Percentiles rank a stretch among this genome's conserved stretches.
These are phyloP conservation scores for Ballota nigra DNA, from an alignment of 257 asterid species.

Conservation along the genomic window DNA sequence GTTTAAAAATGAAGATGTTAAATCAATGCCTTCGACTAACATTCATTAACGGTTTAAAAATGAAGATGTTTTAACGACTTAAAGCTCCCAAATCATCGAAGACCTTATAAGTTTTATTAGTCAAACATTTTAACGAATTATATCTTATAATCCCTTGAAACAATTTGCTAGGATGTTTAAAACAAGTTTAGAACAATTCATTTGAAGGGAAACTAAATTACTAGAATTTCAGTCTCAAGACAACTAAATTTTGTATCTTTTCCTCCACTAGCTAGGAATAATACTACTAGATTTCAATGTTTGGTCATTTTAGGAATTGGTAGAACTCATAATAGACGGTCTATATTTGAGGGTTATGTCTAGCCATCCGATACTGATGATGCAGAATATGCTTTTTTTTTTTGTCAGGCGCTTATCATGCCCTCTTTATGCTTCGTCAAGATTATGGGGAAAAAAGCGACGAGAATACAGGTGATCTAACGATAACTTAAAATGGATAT, in stretches of 20 bases:
- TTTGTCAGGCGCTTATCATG: slow-evolving; percentile 58
- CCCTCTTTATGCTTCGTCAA: slow-evolving; percentile 72
- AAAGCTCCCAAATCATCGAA: too few species aligned
- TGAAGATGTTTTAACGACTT: too few species aligned
- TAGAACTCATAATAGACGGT: slow-evolving; percentile 15
- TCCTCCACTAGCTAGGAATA: slow-evolving; percentile 15
- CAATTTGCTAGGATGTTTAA: too few species aligned
- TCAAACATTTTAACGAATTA: too few species aligned
- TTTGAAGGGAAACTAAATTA: neutral
- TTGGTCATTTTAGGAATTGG: slow-evolving; percentile 22
- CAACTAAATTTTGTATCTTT: neutral
- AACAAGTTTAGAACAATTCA: neutral
- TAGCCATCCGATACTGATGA: neutral
- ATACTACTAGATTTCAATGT: slow-evolving; percentile 24
- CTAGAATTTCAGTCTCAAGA: neutral
- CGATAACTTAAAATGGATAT: too few species aligned
- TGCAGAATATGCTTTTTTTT: slow-evolving; percentile 4
- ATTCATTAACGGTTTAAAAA: too few species aligned
- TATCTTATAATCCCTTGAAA: too few species aligned
- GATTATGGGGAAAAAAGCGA: slow-evolving; percentile 57
- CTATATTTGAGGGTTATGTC: neutral
- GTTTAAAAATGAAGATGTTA: too few species aligned
- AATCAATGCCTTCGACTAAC: too few species aligned
- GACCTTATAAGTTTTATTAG: too few species aligned
- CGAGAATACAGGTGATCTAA: slow-evolving; percentile 56